These are phyloP conservation scores for Acer yangbiense DNA, from an alignment of 345 rosid species.

Conservation along the genomic window DNA sequence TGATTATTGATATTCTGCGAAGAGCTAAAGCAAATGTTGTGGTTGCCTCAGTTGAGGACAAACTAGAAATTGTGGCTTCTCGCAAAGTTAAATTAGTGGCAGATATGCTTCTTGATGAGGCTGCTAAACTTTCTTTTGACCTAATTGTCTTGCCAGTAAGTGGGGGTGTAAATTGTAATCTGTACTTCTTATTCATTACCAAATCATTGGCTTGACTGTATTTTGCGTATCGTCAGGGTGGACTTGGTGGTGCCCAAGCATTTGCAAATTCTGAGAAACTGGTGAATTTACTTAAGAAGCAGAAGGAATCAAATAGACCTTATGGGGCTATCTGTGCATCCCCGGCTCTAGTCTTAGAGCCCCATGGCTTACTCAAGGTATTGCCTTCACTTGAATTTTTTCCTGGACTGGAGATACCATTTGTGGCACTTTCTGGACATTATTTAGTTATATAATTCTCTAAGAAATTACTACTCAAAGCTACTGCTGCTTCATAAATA, in stretches of 20 bases:
- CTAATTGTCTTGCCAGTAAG: constrained; percentile 89
- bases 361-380: constrained; percentile 93
- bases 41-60: constrained; percentile 82
- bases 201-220: constrained; percentile 3
- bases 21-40: constrained; percentile 87
- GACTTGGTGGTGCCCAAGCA: constrained; percentile 93
- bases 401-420: background rate
- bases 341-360: constrained; percentile 88
- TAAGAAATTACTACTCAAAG: background rate
- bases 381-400: background rate
- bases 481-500: background rate
- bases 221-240: constrained; percentile 55
- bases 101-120: constrained; percentile 85
- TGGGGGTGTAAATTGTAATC: background rate
- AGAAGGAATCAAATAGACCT: constrained; percentile 68
- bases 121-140: constrained; percentile 76
- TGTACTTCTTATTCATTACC: constrained; percentile 1
- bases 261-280: constrained; percentile 77
- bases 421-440: background rate
- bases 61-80: constrained; percentile 76
- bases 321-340: constrained; percentile 98
- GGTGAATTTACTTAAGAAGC: constrained; percentile 78
- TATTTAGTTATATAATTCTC: background rate
- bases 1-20: constrained; percentile 75
- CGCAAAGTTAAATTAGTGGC: constrained; percentile 85